These are phyloP conservation scores for Solidago caesia DNA, from an alignment of 129 eudicot species.

Conservation along the genomic window DNA sequence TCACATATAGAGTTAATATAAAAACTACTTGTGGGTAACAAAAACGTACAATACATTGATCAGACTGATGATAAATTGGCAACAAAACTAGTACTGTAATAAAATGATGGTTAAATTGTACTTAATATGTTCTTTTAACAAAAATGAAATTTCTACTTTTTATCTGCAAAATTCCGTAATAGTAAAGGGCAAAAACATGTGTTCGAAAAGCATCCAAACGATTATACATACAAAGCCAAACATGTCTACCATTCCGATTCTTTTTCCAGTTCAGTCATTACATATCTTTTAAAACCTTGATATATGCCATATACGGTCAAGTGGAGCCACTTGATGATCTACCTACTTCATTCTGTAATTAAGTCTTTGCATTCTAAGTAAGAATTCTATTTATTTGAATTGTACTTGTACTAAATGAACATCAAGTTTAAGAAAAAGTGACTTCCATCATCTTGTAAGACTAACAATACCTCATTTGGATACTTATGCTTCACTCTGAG, in stretches of 20 bases:
- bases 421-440: background rate
- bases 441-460: slow-evolving; percentile 19
- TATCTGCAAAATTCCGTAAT: background rate
- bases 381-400: slow-evolving; percentile 3
- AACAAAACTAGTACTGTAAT: no score
- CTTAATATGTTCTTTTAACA: background rate
- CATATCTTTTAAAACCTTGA: no score
- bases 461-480: slow-evolving; percentile 17
- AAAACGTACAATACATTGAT: no score
- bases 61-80: no score
- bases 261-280: background rate
- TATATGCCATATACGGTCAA: slow-evolving; percentile 9
- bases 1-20: no score
- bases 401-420: slow-evolving; percentile 18
- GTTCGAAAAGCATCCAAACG: slow-evolving; percentile 19
- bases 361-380: slow-evolving; percentile 11
- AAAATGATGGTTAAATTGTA: no score
- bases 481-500: slow-evolving; percentile 23
- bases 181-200: background rate
- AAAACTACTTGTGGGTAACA: no score
- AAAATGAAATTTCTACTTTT: background rate
- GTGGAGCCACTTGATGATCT: slow-evolving; percentile 7
- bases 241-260: background rate
- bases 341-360: background rate
- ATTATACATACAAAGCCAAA: background rate